Conservation (phyloP, 495 filamentous ascomycete genomes). For the Penicillium salamii region DNA sequence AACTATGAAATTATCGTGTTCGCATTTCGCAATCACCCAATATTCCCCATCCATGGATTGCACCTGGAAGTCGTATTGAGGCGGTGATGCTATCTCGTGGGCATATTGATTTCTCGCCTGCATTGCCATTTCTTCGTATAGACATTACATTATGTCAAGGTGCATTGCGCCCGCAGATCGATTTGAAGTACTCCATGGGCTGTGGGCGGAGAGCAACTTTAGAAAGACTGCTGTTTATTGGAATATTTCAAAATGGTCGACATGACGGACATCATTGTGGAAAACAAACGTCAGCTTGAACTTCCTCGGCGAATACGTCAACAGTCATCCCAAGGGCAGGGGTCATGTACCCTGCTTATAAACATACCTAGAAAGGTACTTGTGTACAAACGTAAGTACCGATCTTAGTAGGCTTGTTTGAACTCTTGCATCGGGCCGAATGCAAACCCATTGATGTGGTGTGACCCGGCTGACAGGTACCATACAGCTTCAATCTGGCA, state of each 20-base stretch:
- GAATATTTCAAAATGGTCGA: neutral
- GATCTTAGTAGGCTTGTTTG: constrained; percentile 7
- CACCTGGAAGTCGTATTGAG: neutral
- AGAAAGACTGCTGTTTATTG: neutral
- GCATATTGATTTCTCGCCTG: neutral
- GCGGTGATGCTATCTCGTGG: neutral
- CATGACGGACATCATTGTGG: constrained; percentile 4
- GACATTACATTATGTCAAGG: neutral
- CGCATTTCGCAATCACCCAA: neutral
- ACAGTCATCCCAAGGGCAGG: too few species aligned
- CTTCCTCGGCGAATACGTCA: neutral
- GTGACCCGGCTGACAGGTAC: constrained; percentile 26
- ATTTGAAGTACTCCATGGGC: constrained; percentile 6
- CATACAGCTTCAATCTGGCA: constrained; percentile 15
- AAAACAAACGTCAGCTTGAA: constrained; percentile 9
- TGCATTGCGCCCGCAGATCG: constrained; percentile 10
- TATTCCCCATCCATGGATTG: too few species aligned
- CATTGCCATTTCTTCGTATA: neutral
- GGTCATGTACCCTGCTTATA: neutral
- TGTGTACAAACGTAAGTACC: neutral
- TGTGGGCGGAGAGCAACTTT: constrained; percentile 6
- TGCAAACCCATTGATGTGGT: constrained; percentile 20
- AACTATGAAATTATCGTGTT: neutral
- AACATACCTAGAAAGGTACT: neutral
- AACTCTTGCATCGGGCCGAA: constrained; percentile 17